Conservation (phyloP, 768 basidiomycete genomes). For the Boletus rubroflammeus region DNA sequence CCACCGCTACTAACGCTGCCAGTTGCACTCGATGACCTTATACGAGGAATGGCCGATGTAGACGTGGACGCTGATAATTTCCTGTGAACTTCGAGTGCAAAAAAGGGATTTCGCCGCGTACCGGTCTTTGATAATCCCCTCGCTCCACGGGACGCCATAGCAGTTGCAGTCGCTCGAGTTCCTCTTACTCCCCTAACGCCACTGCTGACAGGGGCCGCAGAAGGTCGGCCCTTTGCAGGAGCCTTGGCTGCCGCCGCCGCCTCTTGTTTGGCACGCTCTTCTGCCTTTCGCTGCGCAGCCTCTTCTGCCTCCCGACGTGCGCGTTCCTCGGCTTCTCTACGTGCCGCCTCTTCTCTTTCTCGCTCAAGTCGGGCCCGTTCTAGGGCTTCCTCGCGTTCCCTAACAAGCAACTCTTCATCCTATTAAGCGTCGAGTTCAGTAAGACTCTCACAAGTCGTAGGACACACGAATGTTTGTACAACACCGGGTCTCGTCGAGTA, state of each 20-base stretch:
- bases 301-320: conserved; percentile 31
- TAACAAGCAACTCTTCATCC: conserved; percentile 59
- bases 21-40: conserved; percentile 26
- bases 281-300: conserved; percentile 40
- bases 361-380: conserved; percentile 34
- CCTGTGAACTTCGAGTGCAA: conserved; percentile 3
- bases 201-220: conserved; percentile 42
- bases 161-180: conserved; percentile 58
- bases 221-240: conserved; percentile 41
- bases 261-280: conserved; percentile 49
- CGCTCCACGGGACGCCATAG: conserved; percentile 41
- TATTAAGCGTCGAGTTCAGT: conserved; percentile 23
- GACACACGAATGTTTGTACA: background rate
- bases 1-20: conserved; percentile 17
- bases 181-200: conserved; percentile 70
- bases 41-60: conserved; percentile 18
- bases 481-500: background rate
- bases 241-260: conserved; percentile 35
- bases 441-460: background rate
- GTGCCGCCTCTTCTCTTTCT: conserved; percentile 33
- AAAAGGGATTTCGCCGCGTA: conserved; percentile 17
- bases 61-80: conserved; percentile 10
- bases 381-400: conserved; percentile 35
- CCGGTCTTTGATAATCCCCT: conserved; percentile 40
- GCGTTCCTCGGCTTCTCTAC: conserved; percentile 39